A percentile compares a stretch with the other conserved stretches of the same genome.
These are phyloP conservation scores for Turnera subulata DNA, from an alignment of 345 rosid species.

Conservation along the genomic window DNA sequence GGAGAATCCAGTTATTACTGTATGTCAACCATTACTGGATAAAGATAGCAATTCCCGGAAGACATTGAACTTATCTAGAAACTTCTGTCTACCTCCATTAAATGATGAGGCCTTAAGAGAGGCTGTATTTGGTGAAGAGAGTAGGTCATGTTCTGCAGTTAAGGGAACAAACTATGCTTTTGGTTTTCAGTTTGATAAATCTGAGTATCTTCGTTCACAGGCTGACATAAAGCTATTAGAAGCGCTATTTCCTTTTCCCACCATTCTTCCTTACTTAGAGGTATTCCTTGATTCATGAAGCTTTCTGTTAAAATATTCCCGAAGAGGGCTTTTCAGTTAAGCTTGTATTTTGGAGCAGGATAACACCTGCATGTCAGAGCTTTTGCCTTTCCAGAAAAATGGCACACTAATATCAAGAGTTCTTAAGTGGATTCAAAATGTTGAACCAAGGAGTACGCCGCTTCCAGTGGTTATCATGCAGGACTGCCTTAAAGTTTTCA, in stretches of 20 bases:
- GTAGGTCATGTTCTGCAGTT: constrained; percentile 26
- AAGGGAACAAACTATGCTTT: constrained; percentile 65
- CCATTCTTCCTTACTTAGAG: constrained; percentile 83
- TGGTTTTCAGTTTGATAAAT: constrained; percentile 68
- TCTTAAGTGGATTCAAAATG: constrained; percentile 62
- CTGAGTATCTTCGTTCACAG: constrained; percentile 55
- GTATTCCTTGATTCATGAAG: constrained; percentile 33
- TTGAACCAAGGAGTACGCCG: constrained; percentile 55
- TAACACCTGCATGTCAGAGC: constrained; percentile 51
- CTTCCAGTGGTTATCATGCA: constrained; percentile 82
- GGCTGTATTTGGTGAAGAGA: constrained; percentile 52
- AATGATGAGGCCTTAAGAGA: constrained; percentile 63
- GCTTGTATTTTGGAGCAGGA: constrained; percentile 48
- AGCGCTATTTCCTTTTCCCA: constrained; percentile 86
- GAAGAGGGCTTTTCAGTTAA: constrained; percentile 10
- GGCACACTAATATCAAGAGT: constrained; percentile 80
- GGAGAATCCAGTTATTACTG: constrained; percentile 74
- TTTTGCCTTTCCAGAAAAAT: constrained; percentile 82
- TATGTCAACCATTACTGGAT: constrained; percentile 49
- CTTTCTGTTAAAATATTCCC: constrained; percentile 4
- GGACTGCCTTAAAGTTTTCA: constrained; percentile 70
- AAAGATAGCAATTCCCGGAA: constrained; percentile 47
- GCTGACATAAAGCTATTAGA: constrained; percentile 54
- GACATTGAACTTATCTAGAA: constrained; percentile 51
- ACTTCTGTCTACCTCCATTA: constrained; percentile 64